phyloP scores from a whole-genome alignment of 257 asterid genomes.

The Ophiorrhiza pumila region DNA sequence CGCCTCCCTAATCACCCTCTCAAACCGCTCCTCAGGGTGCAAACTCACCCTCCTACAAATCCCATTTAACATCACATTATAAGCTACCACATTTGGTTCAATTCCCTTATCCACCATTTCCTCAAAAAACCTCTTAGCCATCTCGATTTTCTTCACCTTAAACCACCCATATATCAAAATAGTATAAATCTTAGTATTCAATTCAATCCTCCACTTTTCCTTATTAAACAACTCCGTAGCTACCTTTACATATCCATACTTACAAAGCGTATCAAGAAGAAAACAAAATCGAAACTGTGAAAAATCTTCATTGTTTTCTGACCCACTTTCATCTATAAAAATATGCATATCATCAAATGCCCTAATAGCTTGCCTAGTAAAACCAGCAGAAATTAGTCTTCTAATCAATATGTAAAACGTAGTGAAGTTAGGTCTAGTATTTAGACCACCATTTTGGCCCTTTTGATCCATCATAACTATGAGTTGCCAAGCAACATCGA shows the following conservation, averaged over 20 bases:
- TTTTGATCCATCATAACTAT: slow-evolving; percentile 59
- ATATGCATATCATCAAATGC: slow-evolving; percentile 63
- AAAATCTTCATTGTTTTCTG: slow-evolving; percentile 15
- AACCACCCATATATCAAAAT: slow-evolving; percentile 84
- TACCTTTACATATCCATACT: slow-evolving; percentile 76
- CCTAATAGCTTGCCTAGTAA: slow-evolving; percentile 61
- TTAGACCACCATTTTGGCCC: not conserved
- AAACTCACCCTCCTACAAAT: slow-evolving; percentile 77
- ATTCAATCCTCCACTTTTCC: slow-evolving; percentile 59
- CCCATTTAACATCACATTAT: slow-evolving; percentile 77
- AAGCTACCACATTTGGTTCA: slow-evolving; percentile 66
- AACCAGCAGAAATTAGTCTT: slow-evolving; percentile 59
- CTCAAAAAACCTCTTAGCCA: slow-evolving; percentile 54
- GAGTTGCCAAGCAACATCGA: slow-evolving; percentile 83
- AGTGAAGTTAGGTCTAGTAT: slow-evolving; percentile 66
- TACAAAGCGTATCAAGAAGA: slow-evolving; percentile 80
- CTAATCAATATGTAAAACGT: slow-evolving; percentile 67
- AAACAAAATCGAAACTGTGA: slow-evolving; percentile 41
- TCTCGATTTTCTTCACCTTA: slow-evolving; percentile 58
- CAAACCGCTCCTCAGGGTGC: slow-evolving; percentile 73
- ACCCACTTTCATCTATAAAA: slow-evolving; percentile 40
- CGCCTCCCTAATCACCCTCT: slow-evolving; percentile 62
- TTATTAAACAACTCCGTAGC: slow-evolving; percentile 78
- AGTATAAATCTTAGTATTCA: slow-evolving; percentile 58
- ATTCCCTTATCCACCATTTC: slow-evolving; percentile 74